phyloP scores from a whole-genome alignment of 306 rosid genomes.

The Lotus japonicus region DNA sequence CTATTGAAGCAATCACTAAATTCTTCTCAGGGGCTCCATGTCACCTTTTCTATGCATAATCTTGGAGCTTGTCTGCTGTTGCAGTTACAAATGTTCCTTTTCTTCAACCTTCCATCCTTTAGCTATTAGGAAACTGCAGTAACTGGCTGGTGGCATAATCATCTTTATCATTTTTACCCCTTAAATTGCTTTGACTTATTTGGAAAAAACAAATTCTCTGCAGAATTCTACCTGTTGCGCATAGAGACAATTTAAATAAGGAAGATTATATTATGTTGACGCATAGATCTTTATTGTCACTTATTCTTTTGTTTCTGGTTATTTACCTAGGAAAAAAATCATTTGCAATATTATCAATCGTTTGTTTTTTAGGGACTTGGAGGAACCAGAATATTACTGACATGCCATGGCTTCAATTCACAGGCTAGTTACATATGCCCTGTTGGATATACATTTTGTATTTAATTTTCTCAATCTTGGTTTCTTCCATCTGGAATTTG shows the following conservation, averaged over 20 bases:
- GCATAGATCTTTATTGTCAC: not conserved
- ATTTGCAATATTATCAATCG: constrained; percentile 19
- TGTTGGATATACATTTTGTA: constrained; percentile 8
- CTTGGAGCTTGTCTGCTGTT: no score
- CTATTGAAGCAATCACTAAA: no score
- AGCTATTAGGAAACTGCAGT: not conserved
- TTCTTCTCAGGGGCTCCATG: no score
- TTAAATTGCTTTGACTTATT: constrained; percentile 5
- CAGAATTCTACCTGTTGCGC: not conserved
- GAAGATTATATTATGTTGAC: not conserved
- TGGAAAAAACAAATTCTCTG: not conserved
- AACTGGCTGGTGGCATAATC: not conserved
- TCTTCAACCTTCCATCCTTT: not conserved
- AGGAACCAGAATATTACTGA: constrained; percentile 54
- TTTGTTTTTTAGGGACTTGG: constrained; percentile 56
- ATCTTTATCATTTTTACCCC: not conserved
- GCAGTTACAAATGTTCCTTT: not conserved
- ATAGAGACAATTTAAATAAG: not conserved
- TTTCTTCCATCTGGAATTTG: constrained; percentile 11
- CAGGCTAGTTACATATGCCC: constrained; percentile 46
- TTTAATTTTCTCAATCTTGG: constrained; percentile 10
- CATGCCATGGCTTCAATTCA: constrained; percentile 64
- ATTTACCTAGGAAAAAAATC: not conserved
- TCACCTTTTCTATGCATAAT: no score
- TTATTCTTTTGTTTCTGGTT: constrained; percentile 12